Evolutionary conservation across 768 basidiomycete genomes (phyloP).

Genomic region (Serendipita vermifera): DNA sequence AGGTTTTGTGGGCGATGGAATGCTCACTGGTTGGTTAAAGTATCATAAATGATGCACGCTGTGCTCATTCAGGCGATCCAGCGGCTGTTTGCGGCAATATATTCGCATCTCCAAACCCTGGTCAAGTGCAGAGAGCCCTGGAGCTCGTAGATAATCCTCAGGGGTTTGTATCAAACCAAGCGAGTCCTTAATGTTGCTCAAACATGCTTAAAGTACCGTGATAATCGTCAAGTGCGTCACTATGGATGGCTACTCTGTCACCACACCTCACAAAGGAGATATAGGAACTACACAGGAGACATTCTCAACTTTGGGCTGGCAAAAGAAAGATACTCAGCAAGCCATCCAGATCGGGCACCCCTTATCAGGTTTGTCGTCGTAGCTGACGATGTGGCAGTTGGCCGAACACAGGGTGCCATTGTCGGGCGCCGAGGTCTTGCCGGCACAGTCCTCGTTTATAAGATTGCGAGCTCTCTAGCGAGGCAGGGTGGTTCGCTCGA

Average conservation of each 20-base stretch:
- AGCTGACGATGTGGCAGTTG: constrained; percentile 84
- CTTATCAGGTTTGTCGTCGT: constrained; percentile 66
- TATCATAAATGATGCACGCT: background rate
- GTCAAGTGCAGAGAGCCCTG: constrained; percentile 71
- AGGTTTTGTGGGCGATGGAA: constrained; percentile 46
- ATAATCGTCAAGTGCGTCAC: constrained; percentile 67
- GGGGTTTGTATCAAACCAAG: constrained; percentile 36
- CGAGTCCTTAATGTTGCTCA: background rate
- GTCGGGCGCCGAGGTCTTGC: constrained; percentile 82
- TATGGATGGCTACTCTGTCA: background rate
- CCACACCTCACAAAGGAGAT: background rate
- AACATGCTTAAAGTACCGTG: constrained; percentile 39
- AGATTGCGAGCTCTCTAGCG: constrained; percentile 77
- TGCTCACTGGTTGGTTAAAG: constrained; percentile 46
- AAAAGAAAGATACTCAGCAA: constrained; percentile 66
- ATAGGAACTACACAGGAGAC: constrained; percentile 81
- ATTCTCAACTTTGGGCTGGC: constrained; percentile 86
- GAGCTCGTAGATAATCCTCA: constrained; percentile 59
- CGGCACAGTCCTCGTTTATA: constrained; percentile 75
- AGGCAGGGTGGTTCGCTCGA: constrained; percentile 51
- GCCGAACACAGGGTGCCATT: constrained; percentile 62
- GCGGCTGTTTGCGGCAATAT: constrained; percentile 79
- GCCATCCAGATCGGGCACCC: constrained; percentile 52
- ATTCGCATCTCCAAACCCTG: constrained; percentile 81
- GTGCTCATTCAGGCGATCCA: constrained; percentile 14